Conservation (phyloP, 257 asterid species). For the Solanum chmielewskii region DNA sequence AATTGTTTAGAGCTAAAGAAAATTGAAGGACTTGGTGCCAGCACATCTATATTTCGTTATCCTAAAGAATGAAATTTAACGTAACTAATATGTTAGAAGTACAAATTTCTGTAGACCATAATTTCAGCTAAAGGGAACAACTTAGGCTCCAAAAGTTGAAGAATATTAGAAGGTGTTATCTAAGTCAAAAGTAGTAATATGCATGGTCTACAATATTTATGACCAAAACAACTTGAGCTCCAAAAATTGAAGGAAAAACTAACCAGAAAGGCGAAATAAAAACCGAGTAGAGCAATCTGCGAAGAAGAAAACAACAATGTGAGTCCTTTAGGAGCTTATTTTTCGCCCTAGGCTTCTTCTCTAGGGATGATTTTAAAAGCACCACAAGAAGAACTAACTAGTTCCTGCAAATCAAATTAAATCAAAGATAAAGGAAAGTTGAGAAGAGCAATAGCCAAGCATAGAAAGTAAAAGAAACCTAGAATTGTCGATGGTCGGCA, state of each 20-base stretch:
- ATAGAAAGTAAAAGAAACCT: neutral
- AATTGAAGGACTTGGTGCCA: neutral
- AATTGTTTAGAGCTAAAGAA: neutral
- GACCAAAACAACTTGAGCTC: neutral
- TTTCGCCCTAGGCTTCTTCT: neutral
- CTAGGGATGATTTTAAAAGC: neutral
- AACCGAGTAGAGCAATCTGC: neutral
- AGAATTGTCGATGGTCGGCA: neutral
- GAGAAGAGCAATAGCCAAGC: neutral
- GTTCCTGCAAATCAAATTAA: neutral
- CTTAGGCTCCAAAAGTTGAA: neutral
- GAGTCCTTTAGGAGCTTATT: neutral
- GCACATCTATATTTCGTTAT: neutral
- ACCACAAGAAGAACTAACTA: neutral
- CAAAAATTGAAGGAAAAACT: neutral
- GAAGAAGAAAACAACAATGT: neutral
- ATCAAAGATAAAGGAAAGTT: neutral
- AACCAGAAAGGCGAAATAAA: neutral
- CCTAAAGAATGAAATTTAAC: neutral
- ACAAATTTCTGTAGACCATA: neutral
- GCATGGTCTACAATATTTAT: neutral
- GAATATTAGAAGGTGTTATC: neutral
- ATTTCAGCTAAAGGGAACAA: neutral
- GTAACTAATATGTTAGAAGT: neutral
- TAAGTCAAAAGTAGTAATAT: neutral